Evolutionary conservation across 495 filamentous ascomycete genomes (phyloP), one percentile per base, ranked within the genome.

Genomic region (Talaromyces liani): DNA sequence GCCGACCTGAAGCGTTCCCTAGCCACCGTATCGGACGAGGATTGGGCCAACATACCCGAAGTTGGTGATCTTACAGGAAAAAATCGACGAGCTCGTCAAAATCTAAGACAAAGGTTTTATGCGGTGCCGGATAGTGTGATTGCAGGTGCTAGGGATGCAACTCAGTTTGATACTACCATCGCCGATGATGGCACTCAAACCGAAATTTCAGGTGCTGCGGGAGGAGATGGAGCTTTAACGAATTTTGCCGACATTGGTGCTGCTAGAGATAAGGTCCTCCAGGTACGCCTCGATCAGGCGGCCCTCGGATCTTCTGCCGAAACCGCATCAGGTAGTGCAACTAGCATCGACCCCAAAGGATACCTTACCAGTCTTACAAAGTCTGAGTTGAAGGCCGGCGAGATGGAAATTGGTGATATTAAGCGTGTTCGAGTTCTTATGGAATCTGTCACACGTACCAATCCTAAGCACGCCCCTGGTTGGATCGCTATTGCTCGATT

Each of bases 191-290:
- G 89, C 16, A 72, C 77, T 14, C 75, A 78, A 6, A 77, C 80
- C 1, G 76, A 75, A 63, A 71, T 70, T 4, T 73, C 78, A 7
- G 72, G 71, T 29, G 74, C 69, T 54, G 85, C 88, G 55, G 80
- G 73, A 8, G 76, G 73, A 18, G 91, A 96, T 69, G 93, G 93
- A 2, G 93, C 91, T 3, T 91, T 96, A 83, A 98, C 93, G 16
- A 96, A 98, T 70, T 98, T 98, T 70, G 92, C 92, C n/a, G 88
- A 97, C 70, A 97, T 99, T 65, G 94, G 95, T 70, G 91, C 91
- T 36, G 94, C 94, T 47, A 85, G 93, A 77, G 91, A 96, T 75
- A 96, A 93, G 71, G 93, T 96, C 4, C 83, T 99, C 20, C 85
- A 94, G 68, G 94, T 96, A 10, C 84, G 90, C 60, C 83, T 99